A percentile compares a stretch with the other conserved stretches of the same genome.
Evolutionary conservation across 169 alveolate species (phyloP).

Genomic region (Plasmodium reichenowi): DNA sequence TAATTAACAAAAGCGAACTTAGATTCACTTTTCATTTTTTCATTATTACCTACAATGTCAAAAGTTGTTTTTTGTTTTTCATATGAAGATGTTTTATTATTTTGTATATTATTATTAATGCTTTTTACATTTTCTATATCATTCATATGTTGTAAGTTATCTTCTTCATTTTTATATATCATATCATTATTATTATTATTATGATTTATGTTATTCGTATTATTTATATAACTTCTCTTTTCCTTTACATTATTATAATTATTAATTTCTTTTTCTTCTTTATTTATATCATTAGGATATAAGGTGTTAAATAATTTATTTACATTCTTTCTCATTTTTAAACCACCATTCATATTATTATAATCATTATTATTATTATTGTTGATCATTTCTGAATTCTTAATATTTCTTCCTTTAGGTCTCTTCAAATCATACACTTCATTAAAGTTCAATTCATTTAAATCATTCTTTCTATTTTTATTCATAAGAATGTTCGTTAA

Average conservation of each 20-base stretch:
- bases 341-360: slow-evolving; percentile 17
- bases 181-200: neutral
- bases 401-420: no score
- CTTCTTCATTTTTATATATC: no score
- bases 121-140: slow-evolving; percentile 1
- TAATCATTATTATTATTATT: neutral
- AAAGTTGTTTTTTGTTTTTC: neutral
- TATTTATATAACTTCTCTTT: neutral
- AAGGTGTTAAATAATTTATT: slow-evolving; percentile 32
- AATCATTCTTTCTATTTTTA: neutral
- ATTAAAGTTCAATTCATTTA: slow-evolving; percentile 1
- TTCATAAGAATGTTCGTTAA: neutral
- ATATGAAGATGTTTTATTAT: neutral
- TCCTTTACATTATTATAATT: neutral
- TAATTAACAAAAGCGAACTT: slow-evolving; percentile 44
- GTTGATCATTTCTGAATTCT: no score
- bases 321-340: slow-evolving; percentile 32
- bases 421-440: neutral
- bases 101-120: neutral
- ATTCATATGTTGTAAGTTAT: neutral
- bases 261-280: neutral
- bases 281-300: slow-evolving; percentile 36
- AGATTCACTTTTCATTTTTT: slow-evolving; percentile 67
- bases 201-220: neutral
- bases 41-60: slow-evolving; percentile 30